phyloP scores from a whole-genome alignment of 2,329 filamentous ascomycete genomes.

The Atkinsonella hypoxylon region DNA sequence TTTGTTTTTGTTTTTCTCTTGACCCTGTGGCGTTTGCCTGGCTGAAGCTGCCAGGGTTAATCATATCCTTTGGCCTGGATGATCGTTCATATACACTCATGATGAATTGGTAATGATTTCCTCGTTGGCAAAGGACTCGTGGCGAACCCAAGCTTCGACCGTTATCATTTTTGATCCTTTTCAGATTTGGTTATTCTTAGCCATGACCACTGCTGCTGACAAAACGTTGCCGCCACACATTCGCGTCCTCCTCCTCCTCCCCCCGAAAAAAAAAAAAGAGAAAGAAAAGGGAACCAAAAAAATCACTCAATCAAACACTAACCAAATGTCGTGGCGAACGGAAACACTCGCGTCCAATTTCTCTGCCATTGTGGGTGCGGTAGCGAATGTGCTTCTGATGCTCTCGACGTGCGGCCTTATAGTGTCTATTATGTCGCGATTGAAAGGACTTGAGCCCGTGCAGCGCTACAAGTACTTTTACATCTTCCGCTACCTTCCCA shows the following conservation, averaged over 20 bases:
- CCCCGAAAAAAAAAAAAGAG: not conserved
- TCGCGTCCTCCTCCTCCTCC: no score
- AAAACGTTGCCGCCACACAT: not conserved
- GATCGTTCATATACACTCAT: not conserved
- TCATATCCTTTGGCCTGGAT: conserved; percentile 1
- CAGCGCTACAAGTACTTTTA: not conserved
- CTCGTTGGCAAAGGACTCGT: not conserved
- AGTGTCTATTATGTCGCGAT: not conserved
- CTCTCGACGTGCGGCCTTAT: not conserved
- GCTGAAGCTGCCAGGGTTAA: not conserved
- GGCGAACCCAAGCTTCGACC: not conserved
- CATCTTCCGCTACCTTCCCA: not conserved
- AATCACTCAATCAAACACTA: not conserved
- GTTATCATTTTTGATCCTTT: not conserved
- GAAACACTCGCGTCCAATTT: not conserved
- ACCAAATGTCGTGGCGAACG: not conserved
- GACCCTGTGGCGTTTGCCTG: not conserved
- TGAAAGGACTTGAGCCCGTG: not conserved
- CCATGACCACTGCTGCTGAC: not conserved
- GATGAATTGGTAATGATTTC: conserved; percentile 2
- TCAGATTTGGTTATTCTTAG: not conserved
- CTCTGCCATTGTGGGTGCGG: not conserved
- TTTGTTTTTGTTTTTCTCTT: conserved; percentile 5
- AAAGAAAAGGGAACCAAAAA: not conserved
- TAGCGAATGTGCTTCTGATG: not conserved